Base-by-base conservation (phyloP, 352 stramenopile species). In the Globisporangium sylvaticum region DNA sequence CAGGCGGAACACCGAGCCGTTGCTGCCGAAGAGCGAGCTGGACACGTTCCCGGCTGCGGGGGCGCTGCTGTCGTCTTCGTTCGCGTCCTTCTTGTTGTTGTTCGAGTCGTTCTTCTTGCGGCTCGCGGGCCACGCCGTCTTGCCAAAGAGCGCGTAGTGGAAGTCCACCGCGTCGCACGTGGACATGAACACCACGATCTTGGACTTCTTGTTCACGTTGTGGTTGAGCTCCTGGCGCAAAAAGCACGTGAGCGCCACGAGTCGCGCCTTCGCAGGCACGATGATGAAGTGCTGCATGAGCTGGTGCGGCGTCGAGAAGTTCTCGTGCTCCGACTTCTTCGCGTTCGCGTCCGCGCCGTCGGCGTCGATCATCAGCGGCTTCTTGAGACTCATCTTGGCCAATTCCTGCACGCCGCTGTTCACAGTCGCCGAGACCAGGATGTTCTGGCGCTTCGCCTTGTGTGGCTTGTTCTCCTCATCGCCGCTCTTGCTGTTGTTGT, bases 81-180 rank as follows among this genome's bases (percentile, higher is more conserved):
- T 98, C 18, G 29, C 54, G 27, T 70, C 34, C 1, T 57, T 64
- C 62, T 75, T 73, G 4, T 15, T n/a, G 52, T 60, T 10, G 31
- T 39, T 37, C 52, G 25, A 34, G 29, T 60, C 27, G n/a, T 31
- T 22, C 27, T 63, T 56, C 70, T 81, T 52, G 54, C 74, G 53
- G 63, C 68, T 57, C n/a, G 39, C 67, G 10, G 86, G 86, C 84
- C 86, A 94, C 55, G 82, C 69, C 24, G 84, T 92, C 67, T 94
- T 94, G 60, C 87, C 75, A 66, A 99, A 97, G 4, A 98, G 69
- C 2, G 84, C 79, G 71, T 96, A 89, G 67, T 99, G 92, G 79
- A 98, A 99, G 70, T 99, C 97, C 29, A 99, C 97, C 34, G 92
- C 87, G 65, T 98, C 96, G 73, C 97, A 99, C 10, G 96, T 99